phyloP scores from a whole-genome alignment of 805 yeast species.

The Aciculoconidium aculeatum region DNA sequence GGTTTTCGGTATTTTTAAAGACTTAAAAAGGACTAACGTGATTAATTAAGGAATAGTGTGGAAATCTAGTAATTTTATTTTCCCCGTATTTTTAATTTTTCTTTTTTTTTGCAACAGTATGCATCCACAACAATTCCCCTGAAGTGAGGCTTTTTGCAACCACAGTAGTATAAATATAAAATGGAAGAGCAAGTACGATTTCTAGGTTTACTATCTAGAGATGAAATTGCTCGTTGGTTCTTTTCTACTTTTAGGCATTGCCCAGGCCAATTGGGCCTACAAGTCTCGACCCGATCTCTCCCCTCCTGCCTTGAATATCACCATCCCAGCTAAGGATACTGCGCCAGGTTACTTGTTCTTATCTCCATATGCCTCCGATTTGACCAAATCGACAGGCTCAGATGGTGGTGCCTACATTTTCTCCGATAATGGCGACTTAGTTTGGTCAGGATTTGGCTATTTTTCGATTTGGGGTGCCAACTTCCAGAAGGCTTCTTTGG shows the following conservation, averaged over 20 bases:
- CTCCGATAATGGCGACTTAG: conserved; percentile 27
- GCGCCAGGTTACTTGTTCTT: conserved; percentile 26
- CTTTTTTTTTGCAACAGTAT: neutral
- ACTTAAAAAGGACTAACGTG: conserved; percentile 5
- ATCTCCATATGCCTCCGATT: conserved; percentile 23
- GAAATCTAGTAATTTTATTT: neutral
- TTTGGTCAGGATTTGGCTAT: conserved; percentile 32
- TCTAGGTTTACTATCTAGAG: too few relatives aligned
- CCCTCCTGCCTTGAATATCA: conserved; percentile 27
- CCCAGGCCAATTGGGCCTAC: conserved; percentile 25
- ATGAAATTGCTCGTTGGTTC: too few relatives aligned
- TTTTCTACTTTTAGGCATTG: too few relatives aligned
- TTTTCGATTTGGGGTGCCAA: conserved; percentile 18
- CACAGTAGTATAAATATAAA: too few relatives aligned
- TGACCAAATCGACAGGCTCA: conserved; percentile 3
- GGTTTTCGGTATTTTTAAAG: conserved; percentile 11
- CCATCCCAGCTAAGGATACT: conserved; percentile 18
- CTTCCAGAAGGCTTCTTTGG: conserved; percentile 7
- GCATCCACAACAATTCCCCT: too few relatives aligned
- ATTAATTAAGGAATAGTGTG: neutral
- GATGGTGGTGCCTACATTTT: conserved; percentile 26
- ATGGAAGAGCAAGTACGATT: too few relatives aligned
- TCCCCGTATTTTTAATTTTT: neutral
- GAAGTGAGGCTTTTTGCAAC: too few relatives aligned
- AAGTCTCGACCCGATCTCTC: conserved; percentile 31